Evolutionary conservation across 2,329 filamentous ascomycete genomes (phyloP).

Genomic region (Ophiostoma sp.): DNA sequence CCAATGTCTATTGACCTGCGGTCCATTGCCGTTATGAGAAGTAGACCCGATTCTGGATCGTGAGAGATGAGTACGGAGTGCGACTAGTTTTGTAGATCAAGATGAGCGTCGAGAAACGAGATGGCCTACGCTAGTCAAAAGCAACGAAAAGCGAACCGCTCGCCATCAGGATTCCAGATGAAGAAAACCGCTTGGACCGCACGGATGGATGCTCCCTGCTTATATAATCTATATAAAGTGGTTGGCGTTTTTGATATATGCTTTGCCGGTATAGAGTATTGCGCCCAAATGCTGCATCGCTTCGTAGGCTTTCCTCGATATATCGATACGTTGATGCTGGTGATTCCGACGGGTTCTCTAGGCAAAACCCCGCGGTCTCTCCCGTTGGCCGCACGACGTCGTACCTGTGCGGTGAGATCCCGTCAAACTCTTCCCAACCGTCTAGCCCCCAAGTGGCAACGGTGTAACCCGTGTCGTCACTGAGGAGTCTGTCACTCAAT

Average conservation of each 20-base stretch:
- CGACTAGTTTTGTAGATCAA: not conserved
- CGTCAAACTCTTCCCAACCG: not conserved
- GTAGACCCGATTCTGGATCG: not conserved
- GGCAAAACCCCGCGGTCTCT: too few relatives aligned
- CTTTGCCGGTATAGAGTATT: not conserved
- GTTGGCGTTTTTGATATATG: not conserved
- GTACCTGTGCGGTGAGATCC: too few relatives aligned
- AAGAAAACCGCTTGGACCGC: not conserved
- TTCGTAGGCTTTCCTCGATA: too few relatives aligned
- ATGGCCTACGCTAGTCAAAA: too few relatives aligned
- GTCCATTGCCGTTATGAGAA: constrained; percentile 3
- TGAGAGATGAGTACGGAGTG: not conserved
- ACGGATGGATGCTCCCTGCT: constrained; percentile 4
- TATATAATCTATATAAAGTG: not conserved
- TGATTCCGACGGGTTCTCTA: too few relatives aligned
- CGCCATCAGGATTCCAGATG: not conserved
- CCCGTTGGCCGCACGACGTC: too few relatives aligned
- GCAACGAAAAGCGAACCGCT: not conserved
- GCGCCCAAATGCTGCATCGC: too few relatives aligned
- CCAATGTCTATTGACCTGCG: not conserved
- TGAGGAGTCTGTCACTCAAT: not conserved
- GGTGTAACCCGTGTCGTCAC: not conserved
- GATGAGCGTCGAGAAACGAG: too few relatives aligned
- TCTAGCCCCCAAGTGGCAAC: not conserved
- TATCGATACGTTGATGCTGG: too few relatives aligned